Evolutionary conservation across 2,329 filamentous ascomycete species (phyloP), one percentile per base, ranked within the genome.

Genomic region (Phialophora tarda): DNA sequence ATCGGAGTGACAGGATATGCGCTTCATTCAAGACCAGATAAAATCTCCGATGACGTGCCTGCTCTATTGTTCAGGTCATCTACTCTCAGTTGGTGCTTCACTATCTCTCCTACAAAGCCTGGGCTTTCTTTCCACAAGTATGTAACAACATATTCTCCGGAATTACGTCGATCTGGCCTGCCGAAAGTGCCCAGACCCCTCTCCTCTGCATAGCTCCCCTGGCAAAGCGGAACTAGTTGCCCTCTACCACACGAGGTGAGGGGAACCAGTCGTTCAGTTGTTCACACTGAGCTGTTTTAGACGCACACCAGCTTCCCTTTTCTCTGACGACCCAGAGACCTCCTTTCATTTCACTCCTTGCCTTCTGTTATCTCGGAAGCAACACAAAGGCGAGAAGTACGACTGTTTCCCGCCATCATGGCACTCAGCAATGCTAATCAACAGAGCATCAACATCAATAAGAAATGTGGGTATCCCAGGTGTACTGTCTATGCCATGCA

Each of bases 331-430:
- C 3, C 38, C 28, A 44, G 44, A 4, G 23, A 32, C 3, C 24
- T 23, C 47, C 57, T 32, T 51, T 30, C 1, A 1, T 23, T 51
- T 26, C 21, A 12, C 48, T 51, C 10, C 48, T 51, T n/a, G 38
- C 23, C 4, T 51, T 51, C 21, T 51, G 11, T 51, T 51, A 10
- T 28, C 23, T 26, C 24, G 26, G 12, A 23, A 28, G 21, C 7
- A 51, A 10, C n/a, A 51, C 3, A 12, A 28, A 23, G 21, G 10
- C 12, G 23, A 23, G 21, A 50, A 51, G 24, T 2, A 23, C 48
- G 48, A 51, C 8, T 12, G 48, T 51, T 4, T 59, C 26, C 24
- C 11, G 44, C 14, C 44, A 59, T 14, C 4, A 59, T 59, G 57
- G 57, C 41, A 59, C 44, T 17, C 41, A 50, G 26, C 26, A 21